phyloP scores from a whole-genome alignment of 805 yeast genomes.

The Ogataea degrootiae region DNA sequence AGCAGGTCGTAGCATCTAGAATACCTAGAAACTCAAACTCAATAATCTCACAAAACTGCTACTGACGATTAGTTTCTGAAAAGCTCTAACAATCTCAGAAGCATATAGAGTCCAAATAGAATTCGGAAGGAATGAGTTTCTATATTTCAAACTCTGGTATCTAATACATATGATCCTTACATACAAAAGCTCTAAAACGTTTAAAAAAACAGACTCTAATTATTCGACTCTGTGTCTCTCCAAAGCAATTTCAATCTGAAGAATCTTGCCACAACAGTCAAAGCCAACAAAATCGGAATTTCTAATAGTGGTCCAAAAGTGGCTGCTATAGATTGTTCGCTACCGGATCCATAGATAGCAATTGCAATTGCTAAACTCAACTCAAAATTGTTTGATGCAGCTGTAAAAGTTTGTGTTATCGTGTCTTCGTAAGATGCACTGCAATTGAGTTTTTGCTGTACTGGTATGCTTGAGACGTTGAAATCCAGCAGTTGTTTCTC shows the following conservation, averaged over 20 bases:
- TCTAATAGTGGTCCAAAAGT: slow-evolving; percentile 59
- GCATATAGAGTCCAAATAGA: too few relatives aligned
- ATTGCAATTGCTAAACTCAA: slow-evolving; percentile 51
- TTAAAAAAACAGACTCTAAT: too few relatives aligned
- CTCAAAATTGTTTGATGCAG: slow-evolving; percentile 56
- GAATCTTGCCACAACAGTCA: slow-evolving; percentile 34
- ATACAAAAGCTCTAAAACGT: too few relatives aligned
- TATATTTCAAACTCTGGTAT: too few relatives aligned
- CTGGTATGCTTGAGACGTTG: not conserved
- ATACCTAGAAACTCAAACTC: too few relatives aligned
- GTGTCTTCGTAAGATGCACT: slow-evolving; percentile 37
- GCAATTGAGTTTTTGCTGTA: slow-evolving; percentile 28
- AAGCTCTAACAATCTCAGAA: too few relatives aligned
- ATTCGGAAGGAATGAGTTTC: too few relatives aligned
- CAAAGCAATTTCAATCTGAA: slow-evolving; percentile 28
- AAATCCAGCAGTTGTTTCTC: slow-evolving; percentile 21
- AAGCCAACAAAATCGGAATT: slow-evolving; percentile 43
- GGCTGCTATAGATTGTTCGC: slow-evolving; percentile 52
- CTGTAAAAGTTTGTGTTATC: slow-evolving; percentile 50
- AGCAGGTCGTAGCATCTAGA: too few relatives aligned
- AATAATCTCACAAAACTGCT: too few relatives aligned
- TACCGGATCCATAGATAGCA: slow-evolving; percentile 46
- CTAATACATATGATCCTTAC: too few relatives aligned
- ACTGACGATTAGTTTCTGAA: too few relatives aligned
- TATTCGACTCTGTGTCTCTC: slow-evolving; percentile 6